Conservation (phyloP, 176 grass and related monocot genomes). For the Musa troglodytarum region DNA sequence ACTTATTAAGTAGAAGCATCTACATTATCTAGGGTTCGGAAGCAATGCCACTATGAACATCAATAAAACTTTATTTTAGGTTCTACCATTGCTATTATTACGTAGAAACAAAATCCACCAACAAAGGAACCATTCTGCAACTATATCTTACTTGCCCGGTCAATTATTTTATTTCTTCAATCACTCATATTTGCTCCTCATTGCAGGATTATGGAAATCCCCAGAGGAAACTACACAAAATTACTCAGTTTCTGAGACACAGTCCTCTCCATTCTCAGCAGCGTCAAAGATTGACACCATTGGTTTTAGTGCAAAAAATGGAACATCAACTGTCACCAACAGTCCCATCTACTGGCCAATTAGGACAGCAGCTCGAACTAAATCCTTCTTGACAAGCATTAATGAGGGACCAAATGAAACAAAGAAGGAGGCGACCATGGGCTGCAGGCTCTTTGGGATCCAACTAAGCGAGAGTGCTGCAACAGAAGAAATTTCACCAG, state of each 20-base stretch:
- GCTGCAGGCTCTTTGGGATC: no score
- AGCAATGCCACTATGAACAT: no score
- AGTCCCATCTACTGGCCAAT: constrained; percentile 49
- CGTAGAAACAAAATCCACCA: no score
- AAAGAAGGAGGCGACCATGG: no score
- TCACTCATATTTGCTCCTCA: constrained; percentile 5
- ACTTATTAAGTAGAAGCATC: no score
- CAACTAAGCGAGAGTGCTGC: no score
- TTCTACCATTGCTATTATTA: no score
- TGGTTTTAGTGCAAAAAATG: constrained; percentile 38
- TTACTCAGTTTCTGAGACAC: constrained; percentile 52
- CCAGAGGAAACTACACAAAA: constrained; percentile 36
- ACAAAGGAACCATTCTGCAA: background rate
- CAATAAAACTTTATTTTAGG: no score
- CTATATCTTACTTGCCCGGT: background rate
- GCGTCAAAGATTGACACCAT: constrained; percentile 22
- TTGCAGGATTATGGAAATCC: constrained; percentile 64
- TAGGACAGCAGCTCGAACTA: constrained; percentile 22
- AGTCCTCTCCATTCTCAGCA: constrained; percentile 30
- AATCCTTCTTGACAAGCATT: constrained; percentile 33
- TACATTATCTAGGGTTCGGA: no score
- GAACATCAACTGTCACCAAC: constrained; percentile 17
- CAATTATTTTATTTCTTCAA: constrained; percentile 1
- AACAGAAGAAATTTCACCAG: background rate
- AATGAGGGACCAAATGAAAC: constrained; percentile 35